Evolutionary conservation across 1,139 yeast genomes (phyloP), one percentile per base, ranked within the genome.

Genomic region (Citeromyces siamensis): DNA sequence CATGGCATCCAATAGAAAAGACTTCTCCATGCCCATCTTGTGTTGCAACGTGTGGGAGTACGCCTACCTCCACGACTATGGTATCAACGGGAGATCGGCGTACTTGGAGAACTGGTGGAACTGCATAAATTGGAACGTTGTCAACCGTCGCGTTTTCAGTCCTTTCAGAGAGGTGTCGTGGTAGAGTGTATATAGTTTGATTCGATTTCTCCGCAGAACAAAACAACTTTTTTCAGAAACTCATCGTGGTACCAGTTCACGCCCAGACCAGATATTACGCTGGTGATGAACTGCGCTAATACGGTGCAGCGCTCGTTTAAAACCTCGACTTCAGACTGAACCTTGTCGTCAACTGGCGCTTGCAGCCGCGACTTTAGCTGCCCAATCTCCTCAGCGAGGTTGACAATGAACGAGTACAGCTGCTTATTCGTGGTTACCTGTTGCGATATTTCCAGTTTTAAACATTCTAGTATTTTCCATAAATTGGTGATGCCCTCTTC

Each of bases 41-140:
- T 84, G 79, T 37, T 66, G 86, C 46, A 84, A 77, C 56, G 68
- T 82, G 46, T 88, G 97, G 96, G 94, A 88, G 55, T 73, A 76
- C 46, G 85, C 95, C 17, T 90, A 78, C 56, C 51, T 85, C 38
- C 60, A 70, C 16, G 98, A 90, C 56, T 90, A 78, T 58, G 95
- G 96, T 21, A 69, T 84, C 37, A 68, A 62, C 37, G 94, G 94
- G 32, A 80, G 77, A 59, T 67, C 71, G 26, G 72, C 75, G 44
- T 90, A 82, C 55, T 68, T 90, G 50, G 73, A 72, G 43, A 78
- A 75, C 40, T 73, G 82, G 53, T 80, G 94, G 79, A 68, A 77
- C 37, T 69, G 84, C 47, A 71, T 88, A 47, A 75, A 90, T 59
- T 90, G 98, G 98, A 72, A 77, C 42, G 88, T 82, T 37, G 73